Evolutionary conservation across 2,329 filamentous ascomycete species (phyloP).

Genomic region (Aspergillus chevalieri): DNA sequence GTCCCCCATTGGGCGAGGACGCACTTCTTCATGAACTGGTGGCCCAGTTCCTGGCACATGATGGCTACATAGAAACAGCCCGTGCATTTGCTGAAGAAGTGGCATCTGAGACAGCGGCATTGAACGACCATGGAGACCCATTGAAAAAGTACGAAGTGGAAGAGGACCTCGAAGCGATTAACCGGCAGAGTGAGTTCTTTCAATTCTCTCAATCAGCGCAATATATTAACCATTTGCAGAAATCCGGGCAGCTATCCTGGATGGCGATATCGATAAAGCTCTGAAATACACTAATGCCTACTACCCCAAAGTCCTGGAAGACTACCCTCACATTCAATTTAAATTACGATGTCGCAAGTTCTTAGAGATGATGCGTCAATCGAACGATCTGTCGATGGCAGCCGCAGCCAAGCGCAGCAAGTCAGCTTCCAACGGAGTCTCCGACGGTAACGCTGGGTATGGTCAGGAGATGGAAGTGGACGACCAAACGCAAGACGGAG

Average conservation of each 20-base stretch:
- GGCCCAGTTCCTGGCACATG: slow-evolving; percentile 84
- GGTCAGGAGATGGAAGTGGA: slow-evolving; percentile 55
- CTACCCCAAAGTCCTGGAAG: slow-evolving; percentile 72
- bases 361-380: slow-evolving; percentile 82
- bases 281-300: slow-evolving; percentile 72
- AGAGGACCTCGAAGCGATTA: slow-evolving; percentile 79
- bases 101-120: slow-evolving; percentile 63
- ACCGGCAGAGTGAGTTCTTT: slow-evolving; percentile 67
- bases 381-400: slow-evolving; percentile 54
- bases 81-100: slow-evolving; percentile 81
- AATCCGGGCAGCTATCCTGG: slow-evolving; percentile 79
- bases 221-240: slow-evolving; percentile 43
- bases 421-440: slow-evolving; percentile 29
- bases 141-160: slow-evolving; percentile 59
- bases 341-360: slow-evolving; percentile 84
- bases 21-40: slow-evolving; percentile 76
- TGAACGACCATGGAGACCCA: slow-evolving; percentile 48
- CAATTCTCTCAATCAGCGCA: background rate
- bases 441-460: slow-evolving; percentile 42
- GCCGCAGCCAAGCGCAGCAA: slow-evolving; percentile 31
- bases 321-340: slow-evolving; percentile 82
- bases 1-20: slow-evolving; percentile 63
- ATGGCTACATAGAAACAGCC: slow-evolving; percentile 91
- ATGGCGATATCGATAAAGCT: slow-evolving; percentile 86
- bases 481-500: slow-evolving; percentile 39